Conservation (phyloP, 495 filamentous ascomycete genomes). For the Cercophora samala region DNA sequence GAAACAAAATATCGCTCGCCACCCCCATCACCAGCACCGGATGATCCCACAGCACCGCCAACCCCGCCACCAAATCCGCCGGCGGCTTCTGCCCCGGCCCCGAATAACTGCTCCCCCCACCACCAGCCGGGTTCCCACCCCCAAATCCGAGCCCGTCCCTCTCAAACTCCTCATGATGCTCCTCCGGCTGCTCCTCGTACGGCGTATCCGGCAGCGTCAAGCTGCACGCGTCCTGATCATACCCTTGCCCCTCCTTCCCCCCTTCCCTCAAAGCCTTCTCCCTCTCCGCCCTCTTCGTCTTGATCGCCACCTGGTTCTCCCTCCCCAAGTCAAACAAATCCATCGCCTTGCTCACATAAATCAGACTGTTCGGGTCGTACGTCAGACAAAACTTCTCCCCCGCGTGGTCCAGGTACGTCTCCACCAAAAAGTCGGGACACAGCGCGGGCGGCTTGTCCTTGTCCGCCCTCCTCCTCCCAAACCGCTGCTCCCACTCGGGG, state of each 20-base stretch:
- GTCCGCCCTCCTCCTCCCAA: constrained; percentile 85
- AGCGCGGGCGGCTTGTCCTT: constrained; percentile 80
- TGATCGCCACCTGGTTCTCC: constrained; percentile 53
- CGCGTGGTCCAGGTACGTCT: constrained; percentile 97
- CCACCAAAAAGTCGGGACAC: constrained; percentile 95
- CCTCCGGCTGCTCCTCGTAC: constrained; percentile 69
- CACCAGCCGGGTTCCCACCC: not conserved
- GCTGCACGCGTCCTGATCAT: constrained; percentile 57
- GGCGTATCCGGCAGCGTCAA: constrained; percentile 81
- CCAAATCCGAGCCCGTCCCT: not conserved
- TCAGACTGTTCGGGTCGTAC: constrained; percentile 92
- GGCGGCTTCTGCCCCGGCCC: constrained; percentile 50
- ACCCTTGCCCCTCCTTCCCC: constrained; percentile 13
- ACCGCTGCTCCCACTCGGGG: constrained; percentile 96
- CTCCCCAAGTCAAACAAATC: constrained; percentile 91
- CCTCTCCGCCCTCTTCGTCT: constrained; percentile 39
- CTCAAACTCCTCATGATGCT: constrained; percentile 29
- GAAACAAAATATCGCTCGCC: constrained; percentile 94
- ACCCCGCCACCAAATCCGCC: constrained; percentile 71
- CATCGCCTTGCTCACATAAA: constrained; percentile 99
- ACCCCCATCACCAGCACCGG: constrained; percentile 88
- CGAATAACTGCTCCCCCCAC: constrained; percentile 9
- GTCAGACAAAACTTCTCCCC: constrained; percentile 99
- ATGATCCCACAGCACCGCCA: constrained; percentile 67
- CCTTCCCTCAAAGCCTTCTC: constrained; percentile 29